Evolutionary conservation across 1,284 basidiomycete species (phyloP).

Genomic region (Ceratobasidium papillatum): DNA sequence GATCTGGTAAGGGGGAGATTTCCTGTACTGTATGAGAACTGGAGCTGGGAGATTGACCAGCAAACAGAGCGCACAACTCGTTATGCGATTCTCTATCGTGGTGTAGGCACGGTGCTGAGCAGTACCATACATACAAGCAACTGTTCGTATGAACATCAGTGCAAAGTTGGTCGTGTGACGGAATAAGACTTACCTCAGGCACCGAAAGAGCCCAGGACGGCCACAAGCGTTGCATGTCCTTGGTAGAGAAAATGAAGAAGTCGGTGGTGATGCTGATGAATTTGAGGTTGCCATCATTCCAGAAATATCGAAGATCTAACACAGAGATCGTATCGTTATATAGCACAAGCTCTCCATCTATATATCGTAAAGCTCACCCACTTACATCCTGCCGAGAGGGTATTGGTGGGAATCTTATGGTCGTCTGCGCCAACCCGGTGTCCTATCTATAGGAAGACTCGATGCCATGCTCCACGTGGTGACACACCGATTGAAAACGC

Average conservation of each 20-base stretch:
- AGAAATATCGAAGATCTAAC: neutral
- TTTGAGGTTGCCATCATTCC: neutral
- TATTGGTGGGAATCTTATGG: neutral
- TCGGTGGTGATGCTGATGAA: conserved; percentile 5
- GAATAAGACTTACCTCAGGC: neutral
- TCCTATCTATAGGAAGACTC: conserved; percentile 6
- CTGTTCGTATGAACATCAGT: neutral
- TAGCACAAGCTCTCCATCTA: neutral
- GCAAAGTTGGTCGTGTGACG: neutral
- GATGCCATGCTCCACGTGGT: neutral
- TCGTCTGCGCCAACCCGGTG: neutral
- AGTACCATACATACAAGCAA: conserved; percentile 18
- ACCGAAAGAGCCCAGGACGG: neutral
- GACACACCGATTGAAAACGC: neutral
- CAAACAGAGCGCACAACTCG: neutral
- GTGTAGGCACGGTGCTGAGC: neutral
- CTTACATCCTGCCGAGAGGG: neutral
- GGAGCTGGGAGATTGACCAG: neutral
- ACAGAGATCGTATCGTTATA: neutral
- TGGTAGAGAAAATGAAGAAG: conserved; percentile 7
- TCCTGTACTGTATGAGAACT: neutral
- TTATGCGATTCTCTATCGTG: conserved; percentile 4
- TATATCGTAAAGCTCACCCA: neutral
- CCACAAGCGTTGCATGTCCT: conserved; percentile 18
- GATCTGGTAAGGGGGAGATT: neutral